Percentiles rank a stretch among this genome's conserved stretches.
Evolutionary conservation across 2,329 filamentous ascomycete species (phyloP).

Genomic region (Emergomyces orientalis): DNA sequence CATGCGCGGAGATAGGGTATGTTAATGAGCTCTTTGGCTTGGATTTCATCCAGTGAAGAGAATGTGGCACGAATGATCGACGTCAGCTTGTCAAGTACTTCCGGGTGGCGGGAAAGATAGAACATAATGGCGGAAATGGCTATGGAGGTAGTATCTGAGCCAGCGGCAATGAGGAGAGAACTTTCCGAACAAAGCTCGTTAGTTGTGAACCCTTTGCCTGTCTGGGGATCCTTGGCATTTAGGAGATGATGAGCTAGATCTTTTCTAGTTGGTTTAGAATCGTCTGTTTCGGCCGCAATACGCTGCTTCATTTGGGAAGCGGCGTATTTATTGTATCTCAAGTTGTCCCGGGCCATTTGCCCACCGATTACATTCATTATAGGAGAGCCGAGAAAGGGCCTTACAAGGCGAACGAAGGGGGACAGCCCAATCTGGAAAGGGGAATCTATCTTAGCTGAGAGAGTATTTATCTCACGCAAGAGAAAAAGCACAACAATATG

Average conservation of each 20-base stretch:
- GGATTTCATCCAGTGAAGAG: slow-evolving; percentile 28
- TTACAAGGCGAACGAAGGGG: slow-evolving; percentile 11
- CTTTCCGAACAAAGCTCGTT: slow-evolving; percentile 43
- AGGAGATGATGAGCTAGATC: slow-evolving; percentile 43
- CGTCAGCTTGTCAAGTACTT: slow-evolving; percentile 23
- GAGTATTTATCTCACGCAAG: neutral
- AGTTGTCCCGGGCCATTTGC: slow-evolving; percentile 15
- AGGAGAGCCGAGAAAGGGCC: slow-evolving; percentile 14
- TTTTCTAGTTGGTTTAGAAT: slow-evolving; percentile 28
- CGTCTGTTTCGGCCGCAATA: slow-evolving; percentile 23
- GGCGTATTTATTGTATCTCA: slow-evolving; percentile 13
- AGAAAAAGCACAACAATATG: neutral
- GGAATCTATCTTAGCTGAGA: neutral
- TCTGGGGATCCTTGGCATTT: slow-evolving; percentile 40
- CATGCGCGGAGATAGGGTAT: slow-evolving; percentile 37
- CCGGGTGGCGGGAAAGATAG: slow-evolving; percentile 31
- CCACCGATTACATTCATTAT: slow-evolving; percentile 17
- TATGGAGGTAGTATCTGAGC: slow-evolving; percentile 35
- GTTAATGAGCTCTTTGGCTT: slow-evolving; percentile 24
- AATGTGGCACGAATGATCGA: slow-evolving; percentile 30
- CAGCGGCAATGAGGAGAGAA: slow-evolving; percentile 43
- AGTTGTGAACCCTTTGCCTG: slow-evolving; percentile 35
- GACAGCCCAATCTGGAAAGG: slow-evolving; percentile 12
- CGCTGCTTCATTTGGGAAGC: slow-evolving; percentile 36
- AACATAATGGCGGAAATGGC: slow-evolving; percentile 31